Evolutionary conservation across 208 protist species (phyloP).

Genomic region (Angomonas deanei): DNA sequence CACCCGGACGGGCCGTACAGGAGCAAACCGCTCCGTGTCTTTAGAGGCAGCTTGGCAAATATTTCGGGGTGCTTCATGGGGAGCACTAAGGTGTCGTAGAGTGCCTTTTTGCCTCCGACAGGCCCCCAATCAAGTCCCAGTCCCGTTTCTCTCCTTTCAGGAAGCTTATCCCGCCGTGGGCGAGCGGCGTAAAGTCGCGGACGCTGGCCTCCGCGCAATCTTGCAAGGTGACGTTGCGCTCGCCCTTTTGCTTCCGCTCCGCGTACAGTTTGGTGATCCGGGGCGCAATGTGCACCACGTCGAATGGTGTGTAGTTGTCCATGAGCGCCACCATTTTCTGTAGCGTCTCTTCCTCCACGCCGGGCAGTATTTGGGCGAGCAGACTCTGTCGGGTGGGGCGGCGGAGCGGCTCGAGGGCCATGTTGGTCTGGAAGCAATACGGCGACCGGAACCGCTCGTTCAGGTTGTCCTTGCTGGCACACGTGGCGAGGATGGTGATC

Average conservation of each 20-base stretch:
- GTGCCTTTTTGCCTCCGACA: conserved; percentile 89
- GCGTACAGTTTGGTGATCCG: conserved; percentile 31
- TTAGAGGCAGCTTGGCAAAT: conserved; percentile 86
- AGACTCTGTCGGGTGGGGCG: conserved; percentile 39
- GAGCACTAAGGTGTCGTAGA: conserved; percentile 93
- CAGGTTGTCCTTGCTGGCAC: conserved; percentile 55
- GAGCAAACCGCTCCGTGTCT: conserved; percentile 87
- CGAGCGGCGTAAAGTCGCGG: conserved; percentile 61
- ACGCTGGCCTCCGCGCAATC: conserved; percentile 27
- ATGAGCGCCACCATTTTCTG: conserved; percentile 40
- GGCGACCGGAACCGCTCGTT: conserved; percentile 58
- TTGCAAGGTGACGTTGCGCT: neutral
- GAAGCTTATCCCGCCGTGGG: conserved; percentile 81
- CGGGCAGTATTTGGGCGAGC: conserved; percentile 50
- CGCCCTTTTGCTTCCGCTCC: neutral
- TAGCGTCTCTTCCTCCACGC: conserved; percentile 21
- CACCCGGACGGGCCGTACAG: conserved; percentile 92
- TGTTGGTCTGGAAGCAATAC: conserved; percentile 50
- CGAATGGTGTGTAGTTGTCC: conserved; percentile 90
- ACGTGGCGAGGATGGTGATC: conserved; percentile 71
- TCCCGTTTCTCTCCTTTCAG: conserved; percentile 22
- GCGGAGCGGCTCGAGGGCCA: conserved; percentile 59
- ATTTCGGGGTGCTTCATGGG: conserved; percentile 91
- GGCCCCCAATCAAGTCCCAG: conserved; percentile 87
- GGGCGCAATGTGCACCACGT: conserved; percentile 47